Evolutionary conservation across 257 asterid genomes (phyloP), one percentile per base, ranked within the genome.

Genomic region (Solanum appendiculatum): DNA sequence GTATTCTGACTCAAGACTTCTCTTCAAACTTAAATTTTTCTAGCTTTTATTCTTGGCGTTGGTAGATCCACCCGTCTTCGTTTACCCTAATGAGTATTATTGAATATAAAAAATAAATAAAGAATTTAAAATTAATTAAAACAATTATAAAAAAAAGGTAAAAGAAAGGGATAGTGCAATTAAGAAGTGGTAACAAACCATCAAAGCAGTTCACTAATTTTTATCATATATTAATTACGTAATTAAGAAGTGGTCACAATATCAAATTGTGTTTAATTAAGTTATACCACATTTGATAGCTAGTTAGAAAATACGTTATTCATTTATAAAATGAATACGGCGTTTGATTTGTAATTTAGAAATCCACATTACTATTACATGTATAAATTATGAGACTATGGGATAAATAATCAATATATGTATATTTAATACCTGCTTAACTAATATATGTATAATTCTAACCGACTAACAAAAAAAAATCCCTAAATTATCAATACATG

Each of bases 271-370:
- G 7, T 0, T 8, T 58, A 58, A 58, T 58, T 3, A 58, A 58
- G 2, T 51, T 51, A 51, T 6, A 16, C 3, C 0, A 15, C 7
- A 0, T 3, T 0, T 0, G 23, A 16, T 16, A 6, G 2, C 20
- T 48, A 48, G 20, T 15, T 15, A 48, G 21, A 48, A 5, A 48
- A 7, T 2, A 16, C 6, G 25, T 54, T 54, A 54, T 18, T 54
- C 25, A 23, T 1, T 5, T 58, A 58, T 23, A 23, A 58, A 23
- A 58, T 23, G 21, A 58, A 3, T 58, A 58, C 2, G 14, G 1
- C 0, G 0, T 3, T 21, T 23, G n/a, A 23, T 23, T 23, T 3
- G 29, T 0, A 12, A 58, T 11, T 58, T 58, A 58, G 2, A 23
- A 23, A 58, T 21, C 4, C 1, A 9, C 29, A 21, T 21, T 20